Evolutionary conservation across 1,139 yeast genomes (phyloP).

Genomic region (Yamadazyma blattariae): DNA sequence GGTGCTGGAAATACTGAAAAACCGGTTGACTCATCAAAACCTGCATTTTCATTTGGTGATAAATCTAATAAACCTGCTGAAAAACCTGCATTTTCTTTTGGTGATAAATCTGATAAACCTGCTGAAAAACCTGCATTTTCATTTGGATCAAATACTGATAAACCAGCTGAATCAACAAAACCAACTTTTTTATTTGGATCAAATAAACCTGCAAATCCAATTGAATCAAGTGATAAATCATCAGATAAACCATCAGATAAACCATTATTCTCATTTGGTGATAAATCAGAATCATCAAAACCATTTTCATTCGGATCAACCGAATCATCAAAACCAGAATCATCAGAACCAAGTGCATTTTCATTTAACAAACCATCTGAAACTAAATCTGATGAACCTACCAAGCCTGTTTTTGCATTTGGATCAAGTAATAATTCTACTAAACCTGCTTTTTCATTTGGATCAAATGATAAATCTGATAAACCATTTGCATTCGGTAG

Average conservation of each 20-base stretch:
- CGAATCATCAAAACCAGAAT: no score
- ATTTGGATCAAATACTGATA: conserved; percentile 1
- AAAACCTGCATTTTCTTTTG: conserved; percentile 11
- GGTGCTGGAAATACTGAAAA: conserved; percentile 17
- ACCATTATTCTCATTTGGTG: conserved; percentile 7
- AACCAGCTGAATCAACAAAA: conserved; percentile 4
- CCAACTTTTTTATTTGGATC: conserved; percentile 13
- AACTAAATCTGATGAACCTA: conserved; percentile 1
- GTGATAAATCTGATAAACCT: conserved; percentile 3
- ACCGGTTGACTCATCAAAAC: conserved; percentile 10
- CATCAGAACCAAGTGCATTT: no score
- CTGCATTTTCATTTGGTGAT: conserved; percentile 19
- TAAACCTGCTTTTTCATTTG: conserved; percentile 7
- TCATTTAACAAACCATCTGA: no score
- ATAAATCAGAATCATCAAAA: neutral
- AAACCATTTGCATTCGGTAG: conserved; percentile 17
- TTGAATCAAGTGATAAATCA: conserved; percentile 1
- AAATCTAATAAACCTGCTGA: conserved; percentile 8
- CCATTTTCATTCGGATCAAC: conserved; percentile 18
- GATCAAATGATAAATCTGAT: conserved; percentile 4
- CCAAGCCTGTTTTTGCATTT: conserved; percentile 11
- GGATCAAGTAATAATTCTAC: conserved; percentile 4
- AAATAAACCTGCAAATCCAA: neutral
- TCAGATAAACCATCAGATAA: conserved; percentile 2
- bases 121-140: conserved; percentile 5